Conservation (phyloP, 306 rosid genomes). For the Inga laurina region DNA sequence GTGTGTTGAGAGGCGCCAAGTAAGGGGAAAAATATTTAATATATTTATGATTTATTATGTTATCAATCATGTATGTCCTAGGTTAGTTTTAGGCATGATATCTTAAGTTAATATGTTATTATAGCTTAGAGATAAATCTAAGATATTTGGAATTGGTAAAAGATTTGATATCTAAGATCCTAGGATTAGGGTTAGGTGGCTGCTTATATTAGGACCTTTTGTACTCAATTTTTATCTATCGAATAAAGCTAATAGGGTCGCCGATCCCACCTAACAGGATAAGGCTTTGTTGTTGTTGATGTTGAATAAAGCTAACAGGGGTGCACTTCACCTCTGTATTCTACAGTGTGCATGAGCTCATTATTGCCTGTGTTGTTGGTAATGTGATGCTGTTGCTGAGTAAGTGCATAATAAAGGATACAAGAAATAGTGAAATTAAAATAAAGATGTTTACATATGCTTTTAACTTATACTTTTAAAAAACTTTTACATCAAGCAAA, state of each 20-base stretch:
- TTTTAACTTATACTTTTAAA: background rate
- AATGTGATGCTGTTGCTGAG: background rate
- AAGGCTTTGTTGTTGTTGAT: too few relatives aligned
- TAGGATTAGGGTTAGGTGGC: background rate
- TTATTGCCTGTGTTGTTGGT: conserved; percentile 6
- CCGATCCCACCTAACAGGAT: too few relatives aligned
- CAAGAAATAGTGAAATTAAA: background rate
- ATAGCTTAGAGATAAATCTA: background rate
- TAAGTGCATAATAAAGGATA: conserved; percentile 15
- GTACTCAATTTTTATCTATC: background rate
- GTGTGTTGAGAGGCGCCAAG: background rate
- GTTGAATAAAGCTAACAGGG: background rate
- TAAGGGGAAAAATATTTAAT: background rate
- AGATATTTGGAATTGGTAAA: background rate
- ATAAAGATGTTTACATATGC: background rate
- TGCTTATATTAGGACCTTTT: background rate
- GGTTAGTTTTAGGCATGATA: background rate
- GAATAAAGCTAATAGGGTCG: background rate
- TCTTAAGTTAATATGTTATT: background rate
- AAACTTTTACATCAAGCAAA: conserved; percentile 21
- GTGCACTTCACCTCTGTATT: background rate
- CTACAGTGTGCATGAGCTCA: conserved; percentile 9
- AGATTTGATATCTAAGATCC: background rate
- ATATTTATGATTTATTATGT: too few relatives aligned
- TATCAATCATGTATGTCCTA: background rate